phyloP scores from a whole-genome alignment of 2,329 filamentous ascomycete genomes.

The Ascochyta fabae region DNA sequence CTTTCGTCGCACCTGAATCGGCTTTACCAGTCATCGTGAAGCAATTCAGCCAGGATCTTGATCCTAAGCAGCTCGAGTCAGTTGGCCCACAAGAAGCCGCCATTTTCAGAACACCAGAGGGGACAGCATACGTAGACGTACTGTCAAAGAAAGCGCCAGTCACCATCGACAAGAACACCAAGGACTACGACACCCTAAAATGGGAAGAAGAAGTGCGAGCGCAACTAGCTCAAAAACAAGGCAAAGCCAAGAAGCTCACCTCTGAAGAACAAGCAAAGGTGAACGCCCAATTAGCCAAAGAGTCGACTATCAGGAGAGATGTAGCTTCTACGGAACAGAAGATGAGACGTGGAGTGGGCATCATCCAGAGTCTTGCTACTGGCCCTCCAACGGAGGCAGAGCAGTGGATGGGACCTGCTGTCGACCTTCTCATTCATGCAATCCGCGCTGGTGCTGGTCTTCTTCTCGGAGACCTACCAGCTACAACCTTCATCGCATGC shows the following conservation, averaged over 20 bases:
- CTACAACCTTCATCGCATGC: slow-evolving; percentile 79
- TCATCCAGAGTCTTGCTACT: slow-evolving; percentile 80
- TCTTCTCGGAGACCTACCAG: slow-evolving; percentile 79
- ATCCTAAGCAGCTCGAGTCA: slow-evolving; percentile 70
- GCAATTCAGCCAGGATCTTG: slow-evolving; percentile 76
- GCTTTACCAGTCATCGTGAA: slow-evolving; percentile 78
- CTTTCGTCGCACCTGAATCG: slow-evolving; percentile 86
- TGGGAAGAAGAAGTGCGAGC: slow-evolving; percentile 93
- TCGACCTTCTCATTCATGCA: slow-evolving; percentile 73
- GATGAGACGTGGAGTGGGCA: slow-evolving; percentile 82
- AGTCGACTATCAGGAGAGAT: slow-evolving; percentile 76
- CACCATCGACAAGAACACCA: slow-evolving; percentile 83
- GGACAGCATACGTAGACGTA: slow-evolving; percentile 87
- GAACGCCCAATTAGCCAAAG: slow-evolving; percentile 87
- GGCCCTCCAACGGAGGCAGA: slow-evolving; percentile 89
- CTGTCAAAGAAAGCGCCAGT: slow-evolving; percentile 80
- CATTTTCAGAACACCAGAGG: slow-evolving; percentile 90
- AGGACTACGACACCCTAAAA: slow-evolving; percentile 94
- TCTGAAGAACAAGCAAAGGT: slow-evolving; percentile 89
- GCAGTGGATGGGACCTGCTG: slow-evolving; percentile 84
- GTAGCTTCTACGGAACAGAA: slow-evolving; percentile 73
- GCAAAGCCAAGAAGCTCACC: slow-evolving; percentile 87
- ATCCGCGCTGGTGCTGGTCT: slow-evolving; percentile 82
- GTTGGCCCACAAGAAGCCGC: slow-evolving; percentile 88
- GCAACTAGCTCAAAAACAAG: slow-evolving; percentile 92